These are phyloP conservation scores for Cladosporium sp. DNA, from an alignment of 2,329 filamentous ascomycete species.

Conservation along the genomic window DNA sequence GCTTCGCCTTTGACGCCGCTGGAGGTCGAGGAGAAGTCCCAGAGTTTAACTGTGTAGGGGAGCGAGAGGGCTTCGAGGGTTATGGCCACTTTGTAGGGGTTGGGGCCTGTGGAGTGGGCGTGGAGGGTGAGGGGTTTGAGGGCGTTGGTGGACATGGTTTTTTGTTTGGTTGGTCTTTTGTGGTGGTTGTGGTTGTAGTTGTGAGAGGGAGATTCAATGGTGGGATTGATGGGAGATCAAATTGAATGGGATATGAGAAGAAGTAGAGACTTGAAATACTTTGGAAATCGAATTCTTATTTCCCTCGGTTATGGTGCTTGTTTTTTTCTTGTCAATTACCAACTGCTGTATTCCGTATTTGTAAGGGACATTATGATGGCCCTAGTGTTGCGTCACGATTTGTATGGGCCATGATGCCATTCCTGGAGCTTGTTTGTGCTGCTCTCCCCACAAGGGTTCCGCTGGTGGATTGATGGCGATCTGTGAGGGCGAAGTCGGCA, in stretches of 20 bases:
- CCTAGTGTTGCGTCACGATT: no score
- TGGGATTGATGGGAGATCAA: not conserved
- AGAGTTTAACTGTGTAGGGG: constrained; percentile 39
- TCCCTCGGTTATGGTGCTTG: no score
- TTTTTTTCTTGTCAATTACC: no score
- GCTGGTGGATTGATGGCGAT: no score
- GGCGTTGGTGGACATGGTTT: constrained; percentile 20
- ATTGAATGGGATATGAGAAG: not conserved
- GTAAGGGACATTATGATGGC: not conserved
- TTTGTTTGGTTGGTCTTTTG: not conserved
- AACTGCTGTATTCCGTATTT: no score
- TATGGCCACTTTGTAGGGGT: constrained; percentile 21
- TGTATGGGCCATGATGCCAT: not conserved
- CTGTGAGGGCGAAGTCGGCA: no score
- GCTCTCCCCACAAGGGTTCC: no score
- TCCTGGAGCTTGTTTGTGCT: no score
- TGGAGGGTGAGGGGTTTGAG: constrained; percentile 37
- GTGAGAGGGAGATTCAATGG: not conserved
- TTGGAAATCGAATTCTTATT: not conserved
- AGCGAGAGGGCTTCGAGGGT: constrained; percentile 38
- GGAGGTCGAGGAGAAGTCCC: constrained; percentile 37
- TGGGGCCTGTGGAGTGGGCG: constrained; percentile 29
- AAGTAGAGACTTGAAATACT: not conserved
- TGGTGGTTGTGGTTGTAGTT: not conserved
- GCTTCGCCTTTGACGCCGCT: constrained; percentile 38